Evolutionary conservation across 225 moss, liverwort and hornwort genomes (phyloP).

Genomic region (Straminergon stramineum): DNA sequence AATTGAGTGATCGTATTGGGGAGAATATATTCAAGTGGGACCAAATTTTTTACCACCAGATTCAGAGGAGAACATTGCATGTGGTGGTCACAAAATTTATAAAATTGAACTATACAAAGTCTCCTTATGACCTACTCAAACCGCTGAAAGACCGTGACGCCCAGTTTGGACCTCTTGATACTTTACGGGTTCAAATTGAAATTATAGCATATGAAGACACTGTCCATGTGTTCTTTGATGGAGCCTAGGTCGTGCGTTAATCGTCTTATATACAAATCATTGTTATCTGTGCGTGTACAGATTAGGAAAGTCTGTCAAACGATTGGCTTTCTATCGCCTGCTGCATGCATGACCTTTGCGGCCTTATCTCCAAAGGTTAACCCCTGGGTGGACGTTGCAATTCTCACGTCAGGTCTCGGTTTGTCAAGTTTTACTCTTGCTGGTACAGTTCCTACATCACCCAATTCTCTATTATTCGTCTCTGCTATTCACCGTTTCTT

Average conservation of each 20-base stretch:
- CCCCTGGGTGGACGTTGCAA: conserved; percentile 55
- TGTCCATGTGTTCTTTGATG: background rate
- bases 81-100: background rate
- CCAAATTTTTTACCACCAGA: background rate
- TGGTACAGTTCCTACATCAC: conserved; percentile 29
- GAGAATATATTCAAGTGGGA: background rate
- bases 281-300: conserved; percentile 21
- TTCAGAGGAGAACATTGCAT: background rate
- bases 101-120: background rate
- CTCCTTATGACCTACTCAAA: background rate
- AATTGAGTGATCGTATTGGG: background rate
- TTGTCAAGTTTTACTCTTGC: conserved; percentile 81
- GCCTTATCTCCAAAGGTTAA: conserved; percentile 50
- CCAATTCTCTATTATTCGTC: background rate
- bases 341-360: conserved; percentile 72
- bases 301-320: conserved; percentile 89
- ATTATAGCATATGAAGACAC: background rate
- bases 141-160: background rate
- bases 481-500: background rate
- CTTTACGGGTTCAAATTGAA: background rate
- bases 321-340: conserved; percentile 83
- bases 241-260: background rate
- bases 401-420: conserved; percentile 73
- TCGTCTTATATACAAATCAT: background rate
- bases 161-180: background rate